These are phyloP conservation scores for Lichtheimia ramosa DNA, from an alignment of 371 early-diverging fungal genomes.

Conservation along the genomic window DNA sequence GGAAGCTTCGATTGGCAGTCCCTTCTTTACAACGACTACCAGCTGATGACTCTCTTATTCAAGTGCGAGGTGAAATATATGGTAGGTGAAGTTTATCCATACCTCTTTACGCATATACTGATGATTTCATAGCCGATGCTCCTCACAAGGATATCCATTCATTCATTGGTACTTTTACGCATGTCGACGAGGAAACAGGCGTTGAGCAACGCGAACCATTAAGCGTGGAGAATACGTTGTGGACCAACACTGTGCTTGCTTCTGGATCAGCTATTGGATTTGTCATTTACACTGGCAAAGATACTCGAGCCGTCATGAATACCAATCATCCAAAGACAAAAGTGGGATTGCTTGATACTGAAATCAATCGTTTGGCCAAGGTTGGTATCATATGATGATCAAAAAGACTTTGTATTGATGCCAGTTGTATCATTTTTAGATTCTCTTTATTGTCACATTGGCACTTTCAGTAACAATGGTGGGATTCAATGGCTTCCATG, in stretches of 20 bases:
- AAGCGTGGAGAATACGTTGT: conserved; percentile 93
- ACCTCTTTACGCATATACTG: not conserved
- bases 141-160: conserved; percentile 98
- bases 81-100: conserved; percentile 37
- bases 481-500: conserved; percentile 86
- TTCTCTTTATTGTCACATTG: conserved; percentile 84
- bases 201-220: conserved; percentile 67
- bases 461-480: conserved; percentile 87
- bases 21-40: conserved; percentile 76
- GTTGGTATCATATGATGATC: conserved; percentile 44
- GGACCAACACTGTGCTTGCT: conserved; percentile 98
- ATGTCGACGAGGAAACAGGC: conserved; percentile 46
- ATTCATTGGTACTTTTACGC: conserved; percentile 87
- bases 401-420: not conserved
- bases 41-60: conserved; percentile 58
- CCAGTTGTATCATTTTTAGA: conserved; percentile 35
- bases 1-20: conserved; percentile 94
- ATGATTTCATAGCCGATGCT: conserved; percentile 67
- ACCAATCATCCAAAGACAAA: conserved; percentile 96
- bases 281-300: conserved; percentile 97
- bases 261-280: conserved; percentile 91
- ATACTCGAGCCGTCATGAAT: conserved; percentile 98
- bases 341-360: conserved; percentile 92
- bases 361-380: conserved; percentile 94
- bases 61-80: conserved; percentile 72